A percentile compares a stretch with the other conserved stretches of the same genome.
Evolutionary conservation across 805 yeast species (phyloP).

Genomic region (Candida tibetensis): DNA sequence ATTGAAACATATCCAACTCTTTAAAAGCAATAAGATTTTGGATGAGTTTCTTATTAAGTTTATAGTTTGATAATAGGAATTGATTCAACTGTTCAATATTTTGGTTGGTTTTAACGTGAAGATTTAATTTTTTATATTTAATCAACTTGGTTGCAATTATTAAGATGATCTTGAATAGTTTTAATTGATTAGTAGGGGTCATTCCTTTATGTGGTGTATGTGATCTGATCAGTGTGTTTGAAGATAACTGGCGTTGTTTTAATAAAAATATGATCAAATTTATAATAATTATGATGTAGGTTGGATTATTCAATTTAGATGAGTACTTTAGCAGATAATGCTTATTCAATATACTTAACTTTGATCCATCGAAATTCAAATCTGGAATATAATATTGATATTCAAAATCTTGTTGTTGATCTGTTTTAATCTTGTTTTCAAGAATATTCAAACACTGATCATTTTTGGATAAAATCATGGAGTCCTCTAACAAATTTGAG

Average conservation of each 20-base stretch:
- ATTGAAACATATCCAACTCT: slow-evolving; percentile 27
- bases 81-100: slow-evolving; percentile 22
- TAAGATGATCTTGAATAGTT: slow-evolving; percentile 31
- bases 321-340: slow-evolving; percentile 16
- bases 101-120: slow-evolving; percentile 23
- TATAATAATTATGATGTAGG: slow-evolving; percentile 20
- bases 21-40: slow-evolving; percentile 29
- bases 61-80: slow-evolving; percentile 33
- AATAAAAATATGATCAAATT: slow-evolving; percentile 27
- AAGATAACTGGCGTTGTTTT: slow-evolving; percentile 16
- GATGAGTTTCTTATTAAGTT: slow-evolving; percentile 36
- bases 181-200: slow-evolving; percentile 12
- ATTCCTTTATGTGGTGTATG: slow-evolving; percentile 3
- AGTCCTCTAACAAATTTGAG: slow-evolving; percentile 38
- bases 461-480: slow-evolving; percentile 42
- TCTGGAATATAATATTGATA: slow-evolving; percentile 2
- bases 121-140: slow-evolving; percentile 22
- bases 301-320: slow-evolving; percentile 9
- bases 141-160: slow-evolving; percentile 27
- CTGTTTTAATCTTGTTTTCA: slow-evolving; percentile 2
- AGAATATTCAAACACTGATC: slow-evolving; percentile 29
- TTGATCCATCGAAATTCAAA: slow-evolving; percentile 21
- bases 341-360: slow-evolving; percentile 13
- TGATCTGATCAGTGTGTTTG: slow-evolving; percentile 1
- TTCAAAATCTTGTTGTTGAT: neutral